Conservation (phyloP, 495 filamentous ascomycete genomes). For the Friedmanniomyces simplex region DNA sequence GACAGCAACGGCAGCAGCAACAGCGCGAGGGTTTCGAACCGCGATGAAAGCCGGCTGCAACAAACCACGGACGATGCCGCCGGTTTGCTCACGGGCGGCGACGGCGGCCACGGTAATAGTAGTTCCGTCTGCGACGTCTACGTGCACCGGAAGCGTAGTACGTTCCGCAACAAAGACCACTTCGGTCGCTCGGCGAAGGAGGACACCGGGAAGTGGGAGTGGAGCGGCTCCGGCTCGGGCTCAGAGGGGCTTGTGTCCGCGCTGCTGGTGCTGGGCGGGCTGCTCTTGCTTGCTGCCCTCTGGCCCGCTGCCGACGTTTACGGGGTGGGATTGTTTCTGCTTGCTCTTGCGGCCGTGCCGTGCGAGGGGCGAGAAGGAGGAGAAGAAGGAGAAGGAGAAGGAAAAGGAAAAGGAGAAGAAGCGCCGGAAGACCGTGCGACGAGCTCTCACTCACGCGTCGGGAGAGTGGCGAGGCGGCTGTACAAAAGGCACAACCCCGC, state of each 20-base stretch:
- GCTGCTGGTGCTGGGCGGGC: neutral
- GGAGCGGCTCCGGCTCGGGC: neutral
- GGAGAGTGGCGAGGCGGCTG: too few species aligned
- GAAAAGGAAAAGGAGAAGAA: too few species aligned
- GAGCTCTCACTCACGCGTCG: too few species aligned
- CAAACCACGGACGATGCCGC: neutral
- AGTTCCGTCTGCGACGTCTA: neutral
- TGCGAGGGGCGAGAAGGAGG: too few species aligned
- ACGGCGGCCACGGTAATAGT: neutral
- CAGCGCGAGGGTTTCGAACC: neutral
- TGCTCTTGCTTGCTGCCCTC: conserved; percentile 1
- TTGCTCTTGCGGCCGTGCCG: neutral
- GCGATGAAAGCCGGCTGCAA: neutral
- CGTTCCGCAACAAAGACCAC: conserved; percentile 14
- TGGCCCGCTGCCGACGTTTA: neutral
- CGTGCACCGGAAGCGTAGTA: conserved; percentile 1
- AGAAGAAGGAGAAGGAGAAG: too few species aligned
- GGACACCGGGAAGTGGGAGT: neutral
- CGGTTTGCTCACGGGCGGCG: too few species aligned
- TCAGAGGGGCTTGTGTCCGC: neutral
- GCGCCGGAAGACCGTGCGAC: too few species aligned
- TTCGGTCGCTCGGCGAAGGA: neutral
- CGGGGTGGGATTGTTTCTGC: neutral
- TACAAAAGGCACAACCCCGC: too few species aligned
- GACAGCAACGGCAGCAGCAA: too few species aligned